Conservation (phyloP, 768 basidiomycete genomes). For the Zangia roseola region DNA sequence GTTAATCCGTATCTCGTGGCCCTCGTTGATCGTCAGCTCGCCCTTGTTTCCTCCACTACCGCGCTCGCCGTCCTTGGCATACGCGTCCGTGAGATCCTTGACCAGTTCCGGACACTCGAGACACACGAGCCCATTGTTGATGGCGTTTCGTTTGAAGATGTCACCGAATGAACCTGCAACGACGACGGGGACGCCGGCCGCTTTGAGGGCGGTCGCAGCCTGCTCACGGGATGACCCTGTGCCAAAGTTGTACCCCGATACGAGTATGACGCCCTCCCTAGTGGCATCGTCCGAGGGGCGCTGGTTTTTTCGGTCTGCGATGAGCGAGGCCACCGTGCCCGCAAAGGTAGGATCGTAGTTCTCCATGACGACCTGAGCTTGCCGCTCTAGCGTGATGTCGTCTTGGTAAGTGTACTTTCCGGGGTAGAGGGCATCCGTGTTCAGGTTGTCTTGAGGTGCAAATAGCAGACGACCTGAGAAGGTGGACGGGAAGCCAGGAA, state of each 20-base stretch:
- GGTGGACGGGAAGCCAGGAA: slow-evolving; percentile 76
- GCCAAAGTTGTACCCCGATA: slow-evolving; percentile 97
- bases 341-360: slow-evolving; percentile 96
- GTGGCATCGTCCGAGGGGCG: slow-evolving; percentile 25
- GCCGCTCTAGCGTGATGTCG: slow-evolving; percentile 92
- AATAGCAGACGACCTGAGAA: slow-evolving; percentile 91
- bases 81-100: slow-evolving; percentile 71
- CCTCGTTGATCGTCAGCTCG: slow-evolving; percentile 80
- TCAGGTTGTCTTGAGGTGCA: slow-evolving; percentile 94
- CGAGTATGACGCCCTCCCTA: slow-evolving; percentile 72
- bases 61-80: slow-evolving; percentile 71
- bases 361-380: slow-evolving; percentile 98
- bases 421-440: slow-evolving; percentile 98
- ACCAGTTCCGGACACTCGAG: slow-evolving; percentile 91
- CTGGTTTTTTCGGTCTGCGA: slow-evolving; percentile 23
- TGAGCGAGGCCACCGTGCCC: slow-evolving; percentile 55
- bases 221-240: slow-evolving; percentile 98
- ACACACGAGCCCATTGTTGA: slow-evolving; percentile 97
- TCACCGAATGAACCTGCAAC: slow-evolving; percentile 99
- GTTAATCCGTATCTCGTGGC: slow-evolving; percentile 59
- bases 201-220: slow-evolving; percentile 94
- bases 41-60: slow-evolving; percentile 79
- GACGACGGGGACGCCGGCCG: slow-evolving; percentile 89
- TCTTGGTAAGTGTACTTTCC: slow-evolving; percentile 99
- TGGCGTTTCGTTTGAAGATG: slow-evolving; percentile 98